Base-by-base conservation (phyloP, 2,329 filamentous ascomycete species). In the Trichoderma harzianum region DNA sequence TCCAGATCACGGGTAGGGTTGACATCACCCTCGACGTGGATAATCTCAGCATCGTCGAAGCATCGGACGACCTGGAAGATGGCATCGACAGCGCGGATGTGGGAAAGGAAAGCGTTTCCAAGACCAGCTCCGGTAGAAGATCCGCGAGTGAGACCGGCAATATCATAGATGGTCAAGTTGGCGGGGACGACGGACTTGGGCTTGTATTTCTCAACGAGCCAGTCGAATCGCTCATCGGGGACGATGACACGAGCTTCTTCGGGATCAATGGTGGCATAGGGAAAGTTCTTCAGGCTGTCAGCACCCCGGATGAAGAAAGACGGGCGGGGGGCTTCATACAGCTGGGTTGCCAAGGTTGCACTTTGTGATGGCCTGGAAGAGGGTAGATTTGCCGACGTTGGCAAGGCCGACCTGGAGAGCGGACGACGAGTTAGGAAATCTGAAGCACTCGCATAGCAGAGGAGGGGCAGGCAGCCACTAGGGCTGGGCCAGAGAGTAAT, bases 351-450 rank as follows among this genome's bases (percentile, higher is more conserved):
- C 96, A 79, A 99, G 91, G 76, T 91, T 90, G 84, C 92, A 97
- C 88, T 98, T 98, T 82, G 96, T 99, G 85, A 99, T 98, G 81
- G 96, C 94, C 88, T 99, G 97, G 90, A 99, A 99, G 79, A 99
- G 91, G 39, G 97, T 99, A 76, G 96, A 99, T 87, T 99, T 99
- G 84, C 96, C 96, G 78, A 99, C 97, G 84, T 99, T 99, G 84
- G 96, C 96, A 80, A 99, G 91, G 85, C 96, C 96, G 84, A 99
- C 94, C 94, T 97, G 79, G 78, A 60, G 78, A 64, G 69, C 72
- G 71, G 64, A 51, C 39, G 62, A 39, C 47, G 32, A 30, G 65
- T 74, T 72, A 75, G 73, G 61, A 26, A n/a, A 63, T 39, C 55
- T 61, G 28, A 70, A 28, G 58, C 53, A 67, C 47, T 69, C 60